phyloP scores from a whole-genome alignment of 208 protist genomes.

The Trypanosoma boissoni region DNA sequence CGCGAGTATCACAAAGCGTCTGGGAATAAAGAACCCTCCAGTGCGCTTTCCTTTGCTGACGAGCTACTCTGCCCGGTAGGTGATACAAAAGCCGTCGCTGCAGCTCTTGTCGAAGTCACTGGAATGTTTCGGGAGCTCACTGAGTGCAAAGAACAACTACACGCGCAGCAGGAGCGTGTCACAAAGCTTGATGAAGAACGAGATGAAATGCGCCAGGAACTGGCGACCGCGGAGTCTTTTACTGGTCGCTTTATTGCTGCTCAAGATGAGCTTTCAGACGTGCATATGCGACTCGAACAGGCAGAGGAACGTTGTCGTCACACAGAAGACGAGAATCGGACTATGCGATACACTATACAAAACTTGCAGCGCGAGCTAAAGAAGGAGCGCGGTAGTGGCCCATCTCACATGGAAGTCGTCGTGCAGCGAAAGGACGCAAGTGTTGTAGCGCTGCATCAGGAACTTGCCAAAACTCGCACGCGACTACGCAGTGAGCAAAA shows the following conservation, averaged over 20 bases:
- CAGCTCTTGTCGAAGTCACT: conserved; percentile 41
- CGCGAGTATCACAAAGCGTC: conserved; percentile 19
- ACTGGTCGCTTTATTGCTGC: background rate
- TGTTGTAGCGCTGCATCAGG: conserved; percentile 52
- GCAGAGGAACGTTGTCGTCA: background rate
- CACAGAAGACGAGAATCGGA: conserved; percentile 8
- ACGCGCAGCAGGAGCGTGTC: conserved; percentile 32
- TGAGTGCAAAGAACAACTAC: conserved; percentile 41
- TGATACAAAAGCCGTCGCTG: conserved; percentile 32
- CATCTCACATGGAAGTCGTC: conserved; percentile 9
- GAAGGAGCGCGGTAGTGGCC: conserved; percentile 16
- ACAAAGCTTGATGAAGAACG: conserved; percentile 21
- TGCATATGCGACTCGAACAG: background rate
- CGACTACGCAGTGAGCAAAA: conserved; percentile 35
- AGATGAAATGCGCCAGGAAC: background rate
- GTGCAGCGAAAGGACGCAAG: conserved; percentile 31
- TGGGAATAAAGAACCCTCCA: background rate
- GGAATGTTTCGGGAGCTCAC: conserved; percentile 45
- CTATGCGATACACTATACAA: conserved; percentile 17
- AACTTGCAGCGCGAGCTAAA: conserved; percentile 27
- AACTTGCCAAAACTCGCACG: conserved; percentile 60
- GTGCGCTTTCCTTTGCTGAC: background rate
- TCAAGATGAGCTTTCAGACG: background rate
- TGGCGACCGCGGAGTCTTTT: conserved; percentile 2
- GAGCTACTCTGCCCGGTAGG: conserved; percentile 44